Conservation (phyloP, 2,329 filamentous ascomycete species). For the Nemania diffusa region DNA sequence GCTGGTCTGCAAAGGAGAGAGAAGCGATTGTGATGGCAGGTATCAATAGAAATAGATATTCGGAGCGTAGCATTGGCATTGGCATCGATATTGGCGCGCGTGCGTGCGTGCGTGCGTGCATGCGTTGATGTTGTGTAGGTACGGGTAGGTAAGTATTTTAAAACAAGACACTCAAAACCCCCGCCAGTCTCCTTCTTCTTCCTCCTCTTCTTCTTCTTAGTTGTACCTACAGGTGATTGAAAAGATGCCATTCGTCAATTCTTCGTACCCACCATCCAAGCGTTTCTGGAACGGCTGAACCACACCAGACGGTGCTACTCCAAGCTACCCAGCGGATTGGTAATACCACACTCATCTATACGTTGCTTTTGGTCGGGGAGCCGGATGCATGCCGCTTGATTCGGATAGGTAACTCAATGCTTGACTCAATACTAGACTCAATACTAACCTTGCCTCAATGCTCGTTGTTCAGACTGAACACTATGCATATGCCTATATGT, state of each 20-base stretch:
- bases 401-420: background rate
- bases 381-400: constrained; percentile 24
- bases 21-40: background rate
- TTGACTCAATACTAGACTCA: background rate
- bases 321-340: constrained; percentile 14
- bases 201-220: constrained; percentile 2
- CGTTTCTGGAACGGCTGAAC: constrained; percentile 25
- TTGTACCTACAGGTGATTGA: constrained; percentile 13
- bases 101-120: constrained; percentile 8
- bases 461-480: background rate
- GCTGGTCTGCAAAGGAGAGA: background rate
- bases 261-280: constrained; percentile 28
- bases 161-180: constrained; percentile 15
- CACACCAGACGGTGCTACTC: constrained; percentile 6
- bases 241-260: constrained; percentile 33
- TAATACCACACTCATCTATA: constrained; percentile 24
- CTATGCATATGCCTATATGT: background rate
- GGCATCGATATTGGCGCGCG: background rate
- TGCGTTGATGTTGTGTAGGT: constrained; percentile 18
- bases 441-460: background rate
- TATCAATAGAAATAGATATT: constrained; percentile 5
- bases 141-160: constrained; percentile 1
- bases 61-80: constrained; percentile 24
- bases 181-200: constrained; percentile 4
- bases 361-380: constrained; percentile 25